Base-by-base conservation (phyloP, 2,329 filamentous ascomycete species). In the Fusarium annulatum region DNA sequence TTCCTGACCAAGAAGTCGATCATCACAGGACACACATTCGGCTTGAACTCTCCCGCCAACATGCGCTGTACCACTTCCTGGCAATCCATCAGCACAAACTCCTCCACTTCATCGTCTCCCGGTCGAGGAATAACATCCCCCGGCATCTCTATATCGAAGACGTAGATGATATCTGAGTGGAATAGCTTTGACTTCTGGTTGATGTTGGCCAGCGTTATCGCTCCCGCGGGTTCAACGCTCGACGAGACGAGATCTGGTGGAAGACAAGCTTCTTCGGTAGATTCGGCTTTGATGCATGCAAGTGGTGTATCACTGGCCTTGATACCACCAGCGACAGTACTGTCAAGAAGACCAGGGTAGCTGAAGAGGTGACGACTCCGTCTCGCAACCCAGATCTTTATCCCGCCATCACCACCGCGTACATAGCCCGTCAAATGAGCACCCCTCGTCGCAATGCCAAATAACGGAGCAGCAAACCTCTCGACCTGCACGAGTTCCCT, bases 1-100 rank as follows among this genome's bases (percentile, higher is more conserved):
- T 95, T 94, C 30, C 94, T 84, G 51, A 97, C 84, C 76, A 97
- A 90, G 80, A 97, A 97, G 78, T 97, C 94, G 53, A 96, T 86
- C 84, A 96, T 85, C 53, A 96, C 91, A 36, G 92, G 79, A 33
- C 92, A 91, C 76, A 94, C 94, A 77, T 97, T 96, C 0, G 94
- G 92, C 85, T 97, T 97, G 84, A 97, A 97, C 80, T 94, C 90
- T 7, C 90, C 90, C 21, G 84, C 85, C 23, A 86, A 82, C 84
- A 97, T 85, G 3, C 90, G 89, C 60, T 84, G 79, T 79, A 89
- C 86, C 9, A 95, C 89, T 77, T 88, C 83, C 0, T 80, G 79
- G 16, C 95, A 85, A 15, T 82, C 86, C 89, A 91, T 90, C 72
- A 95, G 83, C 72, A 88, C 84, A 78, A 97, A 97, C 69, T 89